phyloP scores from a whole-genome alignment of 768 basidiomycete species.

The Dacryopinax spathularia region DNA sequence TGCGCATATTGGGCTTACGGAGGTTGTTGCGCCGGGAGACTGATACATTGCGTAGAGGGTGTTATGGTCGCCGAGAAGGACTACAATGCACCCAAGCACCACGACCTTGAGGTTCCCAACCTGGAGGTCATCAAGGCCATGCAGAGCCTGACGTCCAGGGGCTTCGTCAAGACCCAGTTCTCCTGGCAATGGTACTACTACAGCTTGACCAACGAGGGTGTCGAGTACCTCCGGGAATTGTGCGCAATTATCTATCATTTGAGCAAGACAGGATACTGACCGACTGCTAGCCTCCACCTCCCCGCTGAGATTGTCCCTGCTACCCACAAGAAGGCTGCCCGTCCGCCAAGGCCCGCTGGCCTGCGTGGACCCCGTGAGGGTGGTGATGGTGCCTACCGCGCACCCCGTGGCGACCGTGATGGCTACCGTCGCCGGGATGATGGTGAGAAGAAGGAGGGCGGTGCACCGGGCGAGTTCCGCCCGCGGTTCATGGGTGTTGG shows the following conservation, averaged over 20 bases:
- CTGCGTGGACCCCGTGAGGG: slow-evolving; percentile 38
- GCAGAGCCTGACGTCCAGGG: slow-evolving; percentile 53
- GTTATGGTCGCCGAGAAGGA: slow-evolving; percentile 99
- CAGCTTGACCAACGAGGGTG: slow-evolving; percentile 88
- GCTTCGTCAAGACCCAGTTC: slow-evolving; percentile 97
- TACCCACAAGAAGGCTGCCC: slow-evolving; percentile 93
- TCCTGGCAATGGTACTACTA: slow-evolving; percentile 99
- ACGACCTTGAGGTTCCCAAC: slow-evolving; percentile 60
- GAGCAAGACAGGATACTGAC: background rate
- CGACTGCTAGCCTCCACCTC: slow-evolving; percentile 64
- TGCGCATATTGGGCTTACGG: slow-evolving; percentile 27
- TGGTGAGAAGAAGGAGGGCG: slow-evolving; percentile 62
- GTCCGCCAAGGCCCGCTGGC: slow-evolving; percentile 68
- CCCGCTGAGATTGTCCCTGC: slow-evolving; percentile 91
- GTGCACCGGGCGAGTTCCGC: slow-evolving; percentile 76
- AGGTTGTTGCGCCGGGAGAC: background rate
- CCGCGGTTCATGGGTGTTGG: slow-evolving; percentile 83
- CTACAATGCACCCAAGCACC: slow-evolving; percentile 93
- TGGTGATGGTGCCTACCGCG: slow-evolving; percentile 70
- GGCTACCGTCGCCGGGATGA: slow-evolving; percentile 58
- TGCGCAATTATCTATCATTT: slow-evolving; percentile 22
- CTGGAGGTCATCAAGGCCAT: slow-evolving; percentile 59
- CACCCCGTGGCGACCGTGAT: slow-evolving; percentile 71
- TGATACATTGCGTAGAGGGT: slow-evolving; percentile 49
- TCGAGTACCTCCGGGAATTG: slow-evolving; percentile 93